These are phyloP conservation scores for Picocystis salinarum DNA, from an alignment of 139 green algal genomes.

Conservation along the genomic window DNA sequence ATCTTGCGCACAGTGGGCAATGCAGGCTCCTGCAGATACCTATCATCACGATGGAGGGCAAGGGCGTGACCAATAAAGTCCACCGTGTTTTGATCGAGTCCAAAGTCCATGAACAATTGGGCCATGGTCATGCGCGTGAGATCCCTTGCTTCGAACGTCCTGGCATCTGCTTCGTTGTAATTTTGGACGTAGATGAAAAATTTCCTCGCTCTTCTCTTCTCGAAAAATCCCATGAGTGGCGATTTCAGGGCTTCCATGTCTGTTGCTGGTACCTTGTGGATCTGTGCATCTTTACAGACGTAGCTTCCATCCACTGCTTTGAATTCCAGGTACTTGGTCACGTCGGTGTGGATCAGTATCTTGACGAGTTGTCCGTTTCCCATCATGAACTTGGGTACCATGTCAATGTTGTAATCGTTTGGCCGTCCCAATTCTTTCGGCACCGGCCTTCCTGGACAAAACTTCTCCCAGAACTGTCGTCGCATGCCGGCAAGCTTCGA, in stretches of 20 bases:
- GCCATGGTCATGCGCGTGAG: slow-evolving; percentile 66
- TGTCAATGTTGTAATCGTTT: slow-evolving; percentile 94
- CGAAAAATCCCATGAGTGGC: slow-evolving; percentile 89
- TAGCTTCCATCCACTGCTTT: slow-evolving; percentile 91
- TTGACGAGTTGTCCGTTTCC: slow-evolving; percentile 71
- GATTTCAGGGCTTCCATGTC: slow-evolving; percentile 81
- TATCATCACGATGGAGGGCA: slow-evolving; percentile 62
- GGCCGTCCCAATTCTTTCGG: slow-evolving; percentile 47
- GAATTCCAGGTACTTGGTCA: slow-evolving; percentile 97
- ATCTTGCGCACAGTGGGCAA: slow-evolving; percentile 64
- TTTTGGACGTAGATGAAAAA: slow-evolving; percentile 95
- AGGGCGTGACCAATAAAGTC: slow-evolving; percentile 96
- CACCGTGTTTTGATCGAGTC: slow-evolving; percentile 49
- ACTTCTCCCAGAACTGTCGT: slow-evolving; percentile 76
- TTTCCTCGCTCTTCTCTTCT: slow-evolving; percentile 78
- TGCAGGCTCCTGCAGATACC: slow-evolving; percentile 45
- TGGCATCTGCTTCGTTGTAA: slow-evolving; percentile 57
- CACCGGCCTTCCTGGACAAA: slow-evolving; percentile 39
- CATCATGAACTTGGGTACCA: slow-evolving; percentile 99
- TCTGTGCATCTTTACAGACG: slow-evolving; percentile 70
- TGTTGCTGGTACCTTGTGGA: slow-evolving; percentile 60
- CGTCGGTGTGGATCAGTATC: slow-evolving; percentile 86
- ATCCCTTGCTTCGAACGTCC: slow-evolving; percentile 70
- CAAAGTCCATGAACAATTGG: slow-evolving; percentile 71
- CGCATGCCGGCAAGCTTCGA: too few species aligned